Evolutionary conservation across 1,284 basidiomycete species (phyloP).

Genomic region (Papiliotrema terrestris): DNA sequence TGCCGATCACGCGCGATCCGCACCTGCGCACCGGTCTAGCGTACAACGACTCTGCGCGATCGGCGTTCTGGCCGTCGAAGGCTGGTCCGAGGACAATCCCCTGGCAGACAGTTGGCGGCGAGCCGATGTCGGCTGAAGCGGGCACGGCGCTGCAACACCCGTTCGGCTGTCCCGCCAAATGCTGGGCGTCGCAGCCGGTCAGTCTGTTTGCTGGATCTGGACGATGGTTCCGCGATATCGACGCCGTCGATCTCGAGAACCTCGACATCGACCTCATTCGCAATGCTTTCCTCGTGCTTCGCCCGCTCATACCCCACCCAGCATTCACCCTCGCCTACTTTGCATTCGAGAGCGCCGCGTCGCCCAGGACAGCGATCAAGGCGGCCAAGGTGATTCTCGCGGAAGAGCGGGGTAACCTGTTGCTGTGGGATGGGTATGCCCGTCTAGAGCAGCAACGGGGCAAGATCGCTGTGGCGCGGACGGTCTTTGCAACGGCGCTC

Average conservation of each 20-base stretch:
- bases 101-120: constrained; percentile 45
- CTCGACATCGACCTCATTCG: constrained; percentile 36
- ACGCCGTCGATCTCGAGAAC: constrained; percentile 26
- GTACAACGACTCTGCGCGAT: constrained; percentile 25
- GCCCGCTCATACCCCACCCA: constrained; percentile 38
- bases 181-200: constrained; percentile 25
- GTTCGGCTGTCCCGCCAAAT: constrained; percentile 33
- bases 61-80: constrained; percentile 29
- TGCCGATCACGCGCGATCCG: constrained; percentile 43
- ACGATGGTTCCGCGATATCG: constrained; percentile 46
- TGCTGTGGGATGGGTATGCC: constrained; percentile 77
- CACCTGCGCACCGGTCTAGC: constrained; percentile 38
- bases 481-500: constrained; percentile 68
- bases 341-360: constrained; percentile 40
- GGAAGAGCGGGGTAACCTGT: constrained; percentile 60
- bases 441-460: constrained; percentile 70
- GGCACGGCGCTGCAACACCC: constrained; percentile 15
- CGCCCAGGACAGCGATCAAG: constrained; percentile 50
- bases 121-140: constrained; percentile 47
- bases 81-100: constrained; percentile 10
- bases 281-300: constrained; percentile 24
- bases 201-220: constrained; percentile 20
- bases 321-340: constrained; percentile 45
- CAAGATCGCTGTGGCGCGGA: constrained; percentile 68
- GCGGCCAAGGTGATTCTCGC: constrained; percentile 69